Evolutionary conservation across 2,329 filamentous ascomycete genomes (phyloP), one percentile per base, ranked within the genome.

Genomic region (Ustulina deusta): DNA sequence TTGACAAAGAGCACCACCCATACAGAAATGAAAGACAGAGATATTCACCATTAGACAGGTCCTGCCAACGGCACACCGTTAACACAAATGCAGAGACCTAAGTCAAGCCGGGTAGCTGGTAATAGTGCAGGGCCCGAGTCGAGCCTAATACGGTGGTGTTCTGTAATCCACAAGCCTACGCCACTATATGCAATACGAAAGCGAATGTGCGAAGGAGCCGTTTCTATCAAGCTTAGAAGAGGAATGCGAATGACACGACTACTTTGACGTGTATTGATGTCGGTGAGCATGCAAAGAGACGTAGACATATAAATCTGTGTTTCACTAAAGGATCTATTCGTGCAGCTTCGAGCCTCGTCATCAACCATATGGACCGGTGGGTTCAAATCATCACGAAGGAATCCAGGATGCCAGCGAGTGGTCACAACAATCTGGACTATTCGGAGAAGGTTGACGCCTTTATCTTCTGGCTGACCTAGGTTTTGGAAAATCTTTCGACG

Each of bases 401-500:
- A 15, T 32, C 4, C 10, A 27, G 20, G 32, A 25, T 13, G 56
- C 7, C 3, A 54, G 54, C 1, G 68, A 61, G 1, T 75, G 73
- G 72, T 69, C 71, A 10, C 52, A 55, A 1, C 40, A n/a, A 71
- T 6, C 29, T 69, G 7, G 69, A 75, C 29, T 52, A 73, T 27
- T 25, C 54, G 1, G 52, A 69, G 6, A 57, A 44, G 17, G 11
- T 73, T 0, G 63, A 69, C 22, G 7, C 4, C 7, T 60, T 74
- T 2, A 36, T 64, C 17, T 74, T 74, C 25, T 73, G 69, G 68
- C 63, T 1, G 72, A 74, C 27, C 68, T 76, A 0, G 29, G 64
- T 25, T 76, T 76, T 55, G 74, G 74, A 1, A 66, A 49, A 20
- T 74, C 74, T 1, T 74, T 76, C 57, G 46, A 74, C 49, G 67